Conservation (phyloP, 495 filamentous ascomycete genomes). For the Pseudoneurospora amorphoporcata region DNA sequence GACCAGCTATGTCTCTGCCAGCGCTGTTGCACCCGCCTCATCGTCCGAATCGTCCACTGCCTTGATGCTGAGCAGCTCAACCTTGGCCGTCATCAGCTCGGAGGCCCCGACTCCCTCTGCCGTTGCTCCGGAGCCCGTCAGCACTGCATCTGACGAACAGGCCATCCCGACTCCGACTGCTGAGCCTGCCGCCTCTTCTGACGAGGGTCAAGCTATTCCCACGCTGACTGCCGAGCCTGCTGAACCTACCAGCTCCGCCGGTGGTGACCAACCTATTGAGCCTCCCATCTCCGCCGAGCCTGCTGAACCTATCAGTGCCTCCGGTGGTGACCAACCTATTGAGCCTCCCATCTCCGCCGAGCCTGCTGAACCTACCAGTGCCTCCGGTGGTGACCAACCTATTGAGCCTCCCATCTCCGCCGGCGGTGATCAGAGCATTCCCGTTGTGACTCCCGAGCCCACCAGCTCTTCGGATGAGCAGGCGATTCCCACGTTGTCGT, state of each 20-base stretch:
- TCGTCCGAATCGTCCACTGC: not conserved
- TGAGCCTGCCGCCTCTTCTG: not conserved
- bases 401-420: not conserved
- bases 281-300: too few species aligned
- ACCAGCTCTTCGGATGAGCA: not conserved
- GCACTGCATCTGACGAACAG: not conserved
- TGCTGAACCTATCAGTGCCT: too few species aligned
- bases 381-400: too few species aligned
- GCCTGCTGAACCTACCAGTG: too few species aligned
- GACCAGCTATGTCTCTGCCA: not conserved
- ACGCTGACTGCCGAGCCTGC: not conserved
- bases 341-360: not conserved
- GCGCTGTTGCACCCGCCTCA: not conserved
- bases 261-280: not conserved
- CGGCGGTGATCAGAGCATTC: not conserved
- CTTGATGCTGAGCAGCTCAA: not conserved
- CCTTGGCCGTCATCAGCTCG: not conserved
- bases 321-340: too few species aligned
- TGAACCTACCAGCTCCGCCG: not conserved
- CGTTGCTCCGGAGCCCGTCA: not conserved
- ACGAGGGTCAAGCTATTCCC: not conserved
- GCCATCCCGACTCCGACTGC: not conserved
- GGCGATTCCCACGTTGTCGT: not conserved
- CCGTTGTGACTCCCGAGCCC: not conserved
- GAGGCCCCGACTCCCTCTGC: not conserved